phyloP scores from a whole-genome alignment of 2,329 filamentous ascomycete genomes.

The Penicillium sp. region DNA sequence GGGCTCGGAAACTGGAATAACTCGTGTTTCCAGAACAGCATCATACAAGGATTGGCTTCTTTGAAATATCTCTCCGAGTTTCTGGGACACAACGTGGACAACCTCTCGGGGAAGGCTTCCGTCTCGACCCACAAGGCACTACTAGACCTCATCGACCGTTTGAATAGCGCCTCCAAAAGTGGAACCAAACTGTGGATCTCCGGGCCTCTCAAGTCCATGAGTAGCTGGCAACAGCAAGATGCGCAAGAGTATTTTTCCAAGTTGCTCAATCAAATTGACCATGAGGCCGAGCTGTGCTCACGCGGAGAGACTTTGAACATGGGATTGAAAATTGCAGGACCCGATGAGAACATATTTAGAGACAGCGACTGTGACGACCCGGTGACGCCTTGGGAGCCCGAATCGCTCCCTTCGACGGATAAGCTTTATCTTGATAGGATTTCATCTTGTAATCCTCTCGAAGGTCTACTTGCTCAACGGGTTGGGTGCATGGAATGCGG shows the following conservation, averaged over 20 bases:
- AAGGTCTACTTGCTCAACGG: slow-evolving; percentile 82
- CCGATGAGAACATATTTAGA: slow-evolving; percentile 35
- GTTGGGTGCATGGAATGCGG: slow-evolving; percentile 85
- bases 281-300: slow-evolving; percentile 63
- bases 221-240: slow-evolving; percentile 93
- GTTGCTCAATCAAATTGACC: slow-evolving; percentile 79
- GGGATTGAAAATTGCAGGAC: slow-evolving; percentile 42
- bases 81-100: slow-evolving; percentile 50
- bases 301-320: slow-evolving; percentile 45
- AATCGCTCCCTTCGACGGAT: slow-evolving; percentile 12
- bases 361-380: slow-evolving; percentile 17
- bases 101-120: slow-evolving; percentile 38
- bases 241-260: slow-evolving; percentile 97
- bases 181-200: slow-evolving; percentile 81
- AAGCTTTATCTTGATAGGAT: slow-evolving; percentile 15
- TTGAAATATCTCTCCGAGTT: slow-evolving; percentile 69
- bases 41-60: slow-evolving; percentile 80
- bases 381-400: slow-evolving; percentile 11
- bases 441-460: slow-evolving; percentile 69
- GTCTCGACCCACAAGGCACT: slow-evolving; percentile 57
- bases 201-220: slow-evolving; percentile 81
- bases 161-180: slow-evolving; percentile 69
- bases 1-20: slow-evolving; percentile 92
- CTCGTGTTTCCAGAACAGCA: slow-evolving; percentile 96
- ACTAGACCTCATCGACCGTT: slow-evolving; percentile 64